Percentiles rank a stretch among this genome's conserved stretches.
Conservation (phyloP, 2,329 filamentous ascomycete species). For the Trichoderma hamatum region DNA sequence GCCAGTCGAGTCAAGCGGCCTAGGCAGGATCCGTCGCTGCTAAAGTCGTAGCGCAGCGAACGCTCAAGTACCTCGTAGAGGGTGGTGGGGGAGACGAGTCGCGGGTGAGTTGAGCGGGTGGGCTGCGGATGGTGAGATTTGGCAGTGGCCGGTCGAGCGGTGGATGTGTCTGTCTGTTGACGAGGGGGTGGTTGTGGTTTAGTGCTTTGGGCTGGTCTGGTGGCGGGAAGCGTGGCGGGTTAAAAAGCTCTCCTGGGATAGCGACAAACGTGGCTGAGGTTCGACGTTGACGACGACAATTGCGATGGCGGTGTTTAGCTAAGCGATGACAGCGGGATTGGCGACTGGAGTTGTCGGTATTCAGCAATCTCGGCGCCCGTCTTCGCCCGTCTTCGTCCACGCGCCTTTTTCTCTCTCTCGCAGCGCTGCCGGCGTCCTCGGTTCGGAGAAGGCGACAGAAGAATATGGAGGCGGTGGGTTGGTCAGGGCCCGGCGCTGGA, state of each 20-base stretch:
- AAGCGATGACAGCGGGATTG: slow-evolving; percentile 1
- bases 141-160: neutral
- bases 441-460: slow-evolving; percentile 32
- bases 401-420: neutral
- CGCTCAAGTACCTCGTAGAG: neutral
- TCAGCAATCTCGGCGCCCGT: neutral
- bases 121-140: slow-evolving; percentile 14
- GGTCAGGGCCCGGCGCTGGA: slow-evolving; percentile 15
- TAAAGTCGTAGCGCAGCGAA: slow-evolving; percentile 9
- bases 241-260: neutral
- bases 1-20: slow-evolving; percentile 23
- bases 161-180: neutral
- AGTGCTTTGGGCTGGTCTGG: neutral
- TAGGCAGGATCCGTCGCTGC: slow-evolving; percentile 15
- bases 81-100: neutral
- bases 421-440: slow-evolving; percentile 18
- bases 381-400: neutral
- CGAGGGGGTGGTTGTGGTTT: neutral
- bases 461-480: slow-evolving; percentile 20
- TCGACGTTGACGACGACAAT: neutral
- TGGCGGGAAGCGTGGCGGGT: slow-evolving; percentile 5
- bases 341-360: neutral
- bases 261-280: neutral
- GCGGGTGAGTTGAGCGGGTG: slow-evolving; percentile 2
- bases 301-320: neutral